Evolutionary conservation across 2,329 filamentous ascomycete species (phyloP).

Genomic region (Exophiala spinifera): DNA sequence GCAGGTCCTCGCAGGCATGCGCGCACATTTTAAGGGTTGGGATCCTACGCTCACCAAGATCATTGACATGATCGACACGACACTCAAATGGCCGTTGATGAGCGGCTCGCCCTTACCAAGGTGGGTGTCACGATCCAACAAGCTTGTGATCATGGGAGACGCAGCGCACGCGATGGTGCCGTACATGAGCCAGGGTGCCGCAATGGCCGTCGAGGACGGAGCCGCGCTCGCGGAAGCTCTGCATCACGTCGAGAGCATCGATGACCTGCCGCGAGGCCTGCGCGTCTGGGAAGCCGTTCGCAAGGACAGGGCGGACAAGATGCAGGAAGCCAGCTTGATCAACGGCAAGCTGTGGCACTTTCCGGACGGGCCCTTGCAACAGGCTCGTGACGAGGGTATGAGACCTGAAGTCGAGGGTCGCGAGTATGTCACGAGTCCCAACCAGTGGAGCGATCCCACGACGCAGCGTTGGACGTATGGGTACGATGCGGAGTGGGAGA

Average conservation of each 20-base stretch:
- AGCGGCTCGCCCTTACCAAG: constrained; percentile 30
- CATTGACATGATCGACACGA: constrained; percentile 36
- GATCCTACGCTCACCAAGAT: constrained; percentile 36
- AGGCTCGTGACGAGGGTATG: constrained; percentile 44
- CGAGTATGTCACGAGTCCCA: constrained; percentile 41
- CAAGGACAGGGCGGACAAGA: constrained; percentile 36
- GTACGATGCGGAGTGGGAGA: constrained; percentile 45
- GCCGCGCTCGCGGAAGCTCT: constrained; percentile 35
- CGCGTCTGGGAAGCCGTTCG: constrained; percentile 39
- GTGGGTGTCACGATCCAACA: constrained; percentile 31
- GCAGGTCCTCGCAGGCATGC: constrained; percentile 34
- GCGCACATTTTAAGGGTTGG: constrained; percentile 22
- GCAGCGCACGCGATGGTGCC: constrained; percentile 47
- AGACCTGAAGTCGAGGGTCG: constrained; percentile 39
- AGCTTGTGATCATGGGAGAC: constrained; percentile 42
- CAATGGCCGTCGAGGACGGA: constrained; percentile 46
- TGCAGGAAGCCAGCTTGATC: constrained; percentile 46
- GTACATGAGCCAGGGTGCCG: constrained; percentile 45
- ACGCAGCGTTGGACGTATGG: constrained; percentile 50
- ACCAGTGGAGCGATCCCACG: constrained; percentile 50
- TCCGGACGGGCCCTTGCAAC: constrained; percentile 42
- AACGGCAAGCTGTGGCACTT: constrained; percentile 52
- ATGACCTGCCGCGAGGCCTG: constrained; percentile 36
- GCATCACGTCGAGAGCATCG: constrained; percentile 4
- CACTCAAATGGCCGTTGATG: constrained; percentile 36